phyloP scores from a whole-genome alignment of 2,329 filamentous ascomycete species.

The Emydomyces testavorans region DNA sequence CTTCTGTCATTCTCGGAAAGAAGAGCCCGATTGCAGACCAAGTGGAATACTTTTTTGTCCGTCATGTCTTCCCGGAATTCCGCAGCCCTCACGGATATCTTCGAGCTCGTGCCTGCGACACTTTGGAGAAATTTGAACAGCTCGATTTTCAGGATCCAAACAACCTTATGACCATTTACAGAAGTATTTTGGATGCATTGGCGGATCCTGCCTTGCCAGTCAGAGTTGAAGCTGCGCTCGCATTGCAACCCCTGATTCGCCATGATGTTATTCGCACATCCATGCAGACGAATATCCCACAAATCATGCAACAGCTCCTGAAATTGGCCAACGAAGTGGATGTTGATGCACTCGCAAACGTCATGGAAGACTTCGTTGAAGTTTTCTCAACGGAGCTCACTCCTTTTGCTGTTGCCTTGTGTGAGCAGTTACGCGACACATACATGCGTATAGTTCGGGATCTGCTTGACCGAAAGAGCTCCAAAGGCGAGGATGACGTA shows the following conservation, averaged over 20 bases:
- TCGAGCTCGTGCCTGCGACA: slow-evolving; percentile 88
- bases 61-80: slow-evolving; percentile 97
- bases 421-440: slow-evolving; percentile 89
- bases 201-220: slow-evolving; percentile 87
- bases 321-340: slow-evolving; percentile 97
- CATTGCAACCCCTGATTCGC: slow-evolving; percentile 86
- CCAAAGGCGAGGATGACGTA: slow-evolving; percentile 60
- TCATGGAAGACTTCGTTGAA: slow-evolving; percentile 99
- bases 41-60: slow-evolving; percentile 96
- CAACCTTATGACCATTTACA: slow-evolving; percentile 92
- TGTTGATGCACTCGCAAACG: slow-evolving; percentile 90
- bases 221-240: slow-evolving; percentile 83
- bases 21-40: slow-evolving; percentile 97
- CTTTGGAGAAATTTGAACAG: slow-evolving; percentile 94
- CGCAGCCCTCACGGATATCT: slow-evolving; percentile 84
- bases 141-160: slow-evolving; percentile 93
- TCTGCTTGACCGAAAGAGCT: slow-evolving; percentile 70
- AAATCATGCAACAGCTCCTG: slow-evolving; percentile 97
- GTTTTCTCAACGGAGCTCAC: slow-evolving; percentile 96
- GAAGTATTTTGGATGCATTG: slow-evolving; percentile 94
- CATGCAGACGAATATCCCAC: slow-evolving; percentile 96
- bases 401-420: slow-evolving; percentile 89
- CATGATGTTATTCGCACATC: slow-evolving; percentile 87
- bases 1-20: slow-evolving; percentile 88
- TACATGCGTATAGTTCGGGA: slow-evolving; percentile 90